Base-by-base conservation (phyloP, 176 grass and related monocot genomes). In the Hyparrhenia diplandra region DNA sequence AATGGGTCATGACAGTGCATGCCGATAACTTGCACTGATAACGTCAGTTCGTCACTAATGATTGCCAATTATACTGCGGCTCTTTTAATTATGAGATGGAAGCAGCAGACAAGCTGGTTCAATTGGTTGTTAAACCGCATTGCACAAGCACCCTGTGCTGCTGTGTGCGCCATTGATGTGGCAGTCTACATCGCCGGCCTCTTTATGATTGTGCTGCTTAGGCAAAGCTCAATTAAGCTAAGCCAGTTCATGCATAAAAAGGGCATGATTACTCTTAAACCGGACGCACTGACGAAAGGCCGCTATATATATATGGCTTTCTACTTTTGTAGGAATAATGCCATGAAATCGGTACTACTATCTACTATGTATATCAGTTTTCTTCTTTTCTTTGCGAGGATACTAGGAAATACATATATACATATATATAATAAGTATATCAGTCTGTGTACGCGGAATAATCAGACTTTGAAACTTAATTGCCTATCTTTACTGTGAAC, bases 21-120 rank as follows among this genome's bases (percentile, higher is more conserved):
- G 78, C 87, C 45, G 59, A 77, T 58, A 71, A 80, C 57, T 55
- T 80, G 70, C 79, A 64, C 45, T 80, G 45, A 47, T 47, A n/a
- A n/a, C 45, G 14, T 64, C 69, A 67, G 55, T 76, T 81, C 71
- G 65, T 72, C 72, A 30, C 73, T 77, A 78, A 85, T 89, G 87
- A 85, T 89, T 85, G 87, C 73, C 45, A 85, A 89, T 82, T 85
- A 85, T 85, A 72, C 46, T n/a, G 45, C 59, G 27, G 58, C 45
- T 1, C 87, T 85, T 82, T 85, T 89, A 64, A 89, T 89, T 82
- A 85, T 82, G 87, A 43, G 78, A 76, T 49, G n/a, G 73, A 85
- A 85, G 57, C 81, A 30, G 75, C 76, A 71, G 68, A 85, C 64
- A 81, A 79, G 29, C 24, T 18, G 39, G n/a, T 69, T 71, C 65